Evolutionary conservation across 768 basidiomycete genomes (phyloP).

Genomic region (Suillus plorans): DNA sequence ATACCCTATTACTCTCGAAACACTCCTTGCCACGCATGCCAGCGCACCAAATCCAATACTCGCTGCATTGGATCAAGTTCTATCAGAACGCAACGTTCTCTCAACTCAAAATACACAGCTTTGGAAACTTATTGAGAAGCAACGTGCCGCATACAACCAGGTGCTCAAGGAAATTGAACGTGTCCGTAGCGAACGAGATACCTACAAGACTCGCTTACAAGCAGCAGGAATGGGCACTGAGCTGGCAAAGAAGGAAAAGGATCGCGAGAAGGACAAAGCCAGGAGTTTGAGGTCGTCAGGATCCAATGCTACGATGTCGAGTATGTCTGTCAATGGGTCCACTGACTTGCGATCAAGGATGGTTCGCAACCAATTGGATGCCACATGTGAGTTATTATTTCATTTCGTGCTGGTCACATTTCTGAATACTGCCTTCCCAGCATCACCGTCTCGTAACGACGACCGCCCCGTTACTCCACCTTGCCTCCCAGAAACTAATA

Average conservation of each 20-base stretch:
- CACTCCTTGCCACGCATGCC: constrained; percentile 56
- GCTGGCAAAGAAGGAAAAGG: constrained; percentile 31
- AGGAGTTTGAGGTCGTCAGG: constrained; percentile 16
- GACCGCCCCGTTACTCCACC: constrained; percentile 22
- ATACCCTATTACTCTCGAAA: constrained; percentile 46
- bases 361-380: constrained; percentile 31
- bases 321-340: constrained; percentile 14
- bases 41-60: constrained; percentile 49
- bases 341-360: constrained; percentile 26
- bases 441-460: constrained; percentile 16
- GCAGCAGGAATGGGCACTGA: constrained; percentile 40
- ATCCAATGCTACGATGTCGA: constrained; percentile 25
- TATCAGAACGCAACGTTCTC: constrained; percentile 79
- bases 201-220: constrained; percentile 40
- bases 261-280: constrained; percentile 16
- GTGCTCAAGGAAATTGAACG: constrained; percentile 85
- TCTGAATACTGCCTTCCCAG: background rate
- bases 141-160: constrained; percentile 76
- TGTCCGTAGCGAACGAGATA: constrained; percentile 77
- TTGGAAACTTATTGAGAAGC: constrained; percentile 95
- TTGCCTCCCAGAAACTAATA: constrained; percentile 15
- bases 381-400: constrained; percentile 26
- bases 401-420: background rate
- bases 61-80: constrained; percentile 70
- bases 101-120: constrained; percentile 85